Percentiles rank a stretch among this genome's conserved stretches.
Conservation (phyloP, 768 basidiomycete genomes). For the Tylopilus intermedius region DNA sequence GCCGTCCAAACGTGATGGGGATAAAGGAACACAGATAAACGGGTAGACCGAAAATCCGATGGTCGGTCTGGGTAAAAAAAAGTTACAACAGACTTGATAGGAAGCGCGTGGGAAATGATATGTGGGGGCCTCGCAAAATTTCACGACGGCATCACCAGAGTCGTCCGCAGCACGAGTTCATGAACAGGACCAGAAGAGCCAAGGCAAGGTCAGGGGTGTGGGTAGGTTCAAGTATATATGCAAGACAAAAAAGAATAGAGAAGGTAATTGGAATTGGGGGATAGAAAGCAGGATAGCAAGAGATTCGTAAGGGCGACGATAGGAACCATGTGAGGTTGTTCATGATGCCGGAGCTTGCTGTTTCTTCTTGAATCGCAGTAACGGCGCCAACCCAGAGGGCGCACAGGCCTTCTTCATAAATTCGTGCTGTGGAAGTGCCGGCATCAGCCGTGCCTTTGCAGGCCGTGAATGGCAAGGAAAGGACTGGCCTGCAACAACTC, state of each 20-base stretch:
- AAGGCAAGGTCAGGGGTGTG: not conserved
- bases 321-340: not conserved
- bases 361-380: constrained; percentile 77
- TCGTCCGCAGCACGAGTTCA: not conserved
- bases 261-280: not conserved
- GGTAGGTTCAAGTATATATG: constrained; percentile 15
- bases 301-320: not conserved
- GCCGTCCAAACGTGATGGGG: not conserved
- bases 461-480: too few relatives aligned
- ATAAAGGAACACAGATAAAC: too few relatives aligned
- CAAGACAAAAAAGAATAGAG: constrained; percentile 8
- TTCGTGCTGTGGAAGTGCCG: constrained; percentile 63
- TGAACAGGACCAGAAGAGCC: not conserved
- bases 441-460: not conserved
- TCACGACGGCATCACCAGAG: not conserved
- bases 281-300: not conserved
- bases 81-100: too few relatives aligned
- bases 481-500: constrained; percentile 77
- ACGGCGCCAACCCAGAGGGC: constrained; percentile 73
- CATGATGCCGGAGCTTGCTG: constrained; percentile 40
- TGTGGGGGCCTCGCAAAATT: too few relatives aligned
- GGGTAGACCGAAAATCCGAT: not conserved
- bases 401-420: constrained; percentile 89
- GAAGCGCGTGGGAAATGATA: not conserved
- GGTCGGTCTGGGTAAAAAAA: not conserved